Evolutionary conservation across 352 stramenopile species (phyloP).

Genomic region (Blastocystis hominis): DNA sequence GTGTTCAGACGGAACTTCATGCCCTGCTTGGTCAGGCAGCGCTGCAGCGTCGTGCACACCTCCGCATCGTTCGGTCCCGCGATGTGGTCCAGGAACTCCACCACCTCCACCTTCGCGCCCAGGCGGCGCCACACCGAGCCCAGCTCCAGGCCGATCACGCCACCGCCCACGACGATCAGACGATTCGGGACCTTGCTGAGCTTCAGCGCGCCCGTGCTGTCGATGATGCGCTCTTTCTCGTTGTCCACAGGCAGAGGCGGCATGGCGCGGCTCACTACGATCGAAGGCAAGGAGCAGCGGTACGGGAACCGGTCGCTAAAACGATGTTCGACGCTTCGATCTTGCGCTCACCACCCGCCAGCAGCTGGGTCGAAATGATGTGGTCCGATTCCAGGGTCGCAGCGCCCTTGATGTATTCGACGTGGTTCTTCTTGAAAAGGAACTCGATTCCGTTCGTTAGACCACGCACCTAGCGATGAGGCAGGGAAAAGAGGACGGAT

Average conservation of each 20-base stretch:
- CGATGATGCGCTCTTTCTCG: conserved; percentile 86
- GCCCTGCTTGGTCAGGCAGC: conserved; percentile 93
- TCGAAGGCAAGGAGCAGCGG: conserved; percentile 46
- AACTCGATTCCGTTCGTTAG: conserved; percentile 90
- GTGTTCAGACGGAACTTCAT: conserved; percentile 93
- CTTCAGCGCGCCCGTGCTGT: conserved; percentile 88
- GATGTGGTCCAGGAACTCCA: conserved; percentile 91
- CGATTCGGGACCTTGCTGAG: conserved; percentile 83
- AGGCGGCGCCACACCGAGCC: conserved; percentile 92
- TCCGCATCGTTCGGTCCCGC: conserved; percentile 74
- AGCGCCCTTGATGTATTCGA: conserved; percentile 91
- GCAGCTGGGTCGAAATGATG: conserved; percentile 78
- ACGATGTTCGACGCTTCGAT: conserved; percentile 94
- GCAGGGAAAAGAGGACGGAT: conserved; percentile 60
- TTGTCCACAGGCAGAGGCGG: conserved; percentile 92
- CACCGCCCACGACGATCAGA: conserved; percentile 88
- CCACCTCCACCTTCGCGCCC: conserved; percentile 85
- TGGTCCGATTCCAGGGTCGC: conserved; percentile 83
- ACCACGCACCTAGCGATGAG: conserved; percentile 58
- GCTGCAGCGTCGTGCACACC: conserved; percentile 88
- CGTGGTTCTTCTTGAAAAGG: conserved; percentile 98
- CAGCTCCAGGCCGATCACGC: conserved; percentile 95
- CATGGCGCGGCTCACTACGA: conserved; percentile 76
- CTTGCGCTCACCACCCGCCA: conserved; percentile 77
- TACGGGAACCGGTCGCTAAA: conserved; percentile 72